Evolutionary conservation across 257 asterid species (phyloP), one percentile per base, ranked within the genome.

Genomic region (Solanum lycopersicoides): DNA sequence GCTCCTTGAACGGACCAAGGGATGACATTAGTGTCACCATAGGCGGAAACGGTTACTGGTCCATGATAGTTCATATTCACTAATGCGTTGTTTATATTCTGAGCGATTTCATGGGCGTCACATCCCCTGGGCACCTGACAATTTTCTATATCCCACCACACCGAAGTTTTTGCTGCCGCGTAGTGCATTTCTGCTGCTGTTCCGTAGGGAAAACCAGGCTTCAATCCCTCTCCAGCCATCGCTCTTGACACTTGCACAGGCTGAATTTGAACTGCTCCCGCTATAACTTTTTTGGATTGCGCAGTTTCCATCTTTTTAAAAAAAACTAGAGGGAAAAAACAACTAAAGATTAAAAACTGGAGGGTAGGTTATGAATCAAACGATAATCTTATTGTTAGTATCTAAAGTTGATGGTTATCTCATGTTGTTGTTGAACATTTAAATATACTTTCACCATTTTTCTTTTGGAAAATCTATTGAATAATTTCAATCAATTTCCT

Each of bases 61-160:
- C 99, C 99, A 82, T 95, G 90, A 80, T 94, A 94, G 88, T 93
- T 94, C 93, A 93, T 91, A 69, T 93, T 93, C 11, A 92, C 94
- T 14, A 96, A 90, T 14, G 99, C 97, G n/a, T 94, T 91, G 83
- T 97, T 93, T 83, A 96, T 95, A 83, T 93, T 95, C 93, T 93
- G 94, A 6, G 98, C 98, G 86, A 96, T 95, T 82, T 90, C 66
- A 91, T 94, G 94, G 47, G 99, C 93, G 83, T 94, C 94, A 87
- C 90, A 93, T 11, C 87, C 87, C 85, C 92, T 93, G 1, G 97
- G 98, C 42, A 95, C 99, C 71, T 93, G 97, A 86, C 98, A 96
- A 88, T 95, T 95, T 92, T 96, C 98, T 41, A 95, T 94, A 88
- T 96, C 98, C 98, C 98, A 96, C 98, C 98, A 96, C 50, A 96